Evolutionary conservation across 108 stramenopile species (phyloP), one percentile per base, ranked within the genome.

Genomic region (Skeletonema costatum): DNA sequence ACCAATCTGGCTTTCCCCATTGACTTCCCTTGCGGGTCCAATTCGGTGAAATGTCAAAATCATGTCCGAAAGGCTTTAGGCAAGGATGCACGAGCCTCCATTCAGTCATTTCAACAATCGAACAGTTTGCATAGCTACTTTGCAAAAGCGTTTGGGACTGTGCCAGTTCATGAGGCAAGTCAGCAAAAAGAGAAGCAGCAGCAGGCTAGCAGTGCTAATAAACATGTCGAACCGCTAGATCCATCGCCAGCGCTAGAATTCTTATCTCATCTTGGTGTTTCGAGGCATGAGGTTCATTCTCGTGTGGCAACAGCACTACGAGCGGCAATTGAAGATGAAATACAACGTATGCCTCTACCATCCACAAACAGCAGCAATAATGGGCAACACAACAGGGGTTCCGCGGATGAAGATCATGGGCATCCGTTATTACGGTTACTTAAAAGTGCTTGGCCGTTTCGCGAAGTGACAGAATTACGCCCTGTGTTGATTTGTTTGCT

Each of bases 41-140:
- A 42, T 10, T n/a, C 19, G 17, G 67, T 76, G 38, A 73, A 73
- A 38, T 56, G 53, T 21, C 30, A 64, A 39, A 67, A 41, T 19
- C 78, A 79, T 32, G 68, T 89, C 56, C 76, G 71, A 6, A 67
- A 70, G 10, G 81, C 77, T n/a, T 83, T 90, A 36, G 42, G 48
- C 8, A 82, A 81, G 17, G 81, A 90, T 74, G 83, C 86, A 10
- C 86, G 78, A 32, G 33, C 79, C 25, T 91, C 92, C 58, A 95
- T 95, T 56, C 72, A 85, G 11, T 69, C 75, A 65, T 95, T 89
- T 70, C 94, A 95, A 73, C 81, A 69, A 53, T 63, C 83, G 42
- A 90, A 91, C 58, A 88, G 89, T 35, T 76, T 95, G 51, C 92
- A 95, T 71, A 56, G 84, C 65, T 88, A 88, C 88, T 85, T 95